Conservation (phyloP, 75 land plant species). For the Pseudotsuga menziesii region DNA sequence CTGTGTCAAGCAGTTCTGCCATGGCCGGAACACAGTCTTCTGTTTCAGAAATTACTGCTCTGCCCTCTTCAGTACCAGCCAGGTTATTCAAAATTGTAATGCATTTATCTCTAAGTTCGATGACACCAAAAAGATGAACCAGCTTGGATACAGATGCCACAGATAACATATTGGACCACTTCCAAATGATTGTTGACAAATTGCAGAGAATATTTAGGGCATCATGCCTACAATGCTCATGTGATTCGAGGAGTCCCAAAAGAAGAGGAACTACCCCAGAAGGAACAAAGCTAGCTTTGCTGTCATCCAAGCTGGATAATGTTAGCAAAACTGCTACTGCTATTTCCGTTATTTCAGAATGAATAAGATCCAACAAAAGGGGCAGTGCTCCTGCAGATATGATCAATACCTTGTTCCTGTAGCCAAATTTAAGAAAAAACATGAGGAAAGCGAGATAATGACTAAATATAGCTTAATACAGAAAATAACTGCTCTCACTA, state of each 20-base stretch:
- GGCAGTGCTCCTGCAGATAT: constrained; percentile 49
- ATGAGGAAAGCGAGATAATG: neutral
- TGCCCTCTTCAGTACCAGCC: constrained; percentile 41
- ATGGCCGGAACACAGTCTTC: constrained; percentile 61
- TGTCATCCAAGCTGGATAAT: constrained; percentile 34
- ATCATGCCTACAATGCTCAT: constrained; percentile 26
- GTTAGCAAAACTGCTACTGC: constrained; percentile 44
- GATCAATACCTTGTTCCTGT: constrained; percentile 41
- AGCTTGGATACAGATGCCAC: constrained; percentile 52
- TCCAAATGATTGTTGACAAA: constrained; percentile 37
- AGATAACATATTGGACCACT: constrained; percentile 31
- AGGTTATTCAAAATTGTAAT: constrained; percentile 49
- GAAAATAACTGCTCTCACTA: neutral
- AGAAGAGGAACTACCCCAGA: constrained; percentile 56
- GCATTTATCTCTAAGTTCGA: constrained; percentile 32
- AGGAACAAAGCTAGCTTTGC: constrained; percentile 35
- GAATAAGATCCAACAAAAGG: constrained; percentile 42
- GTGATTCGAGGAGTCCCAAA: constrained; percentile 43
- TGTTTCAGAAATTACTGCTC: constrained; percentile 40
- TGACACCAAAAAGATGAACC: constrained; percentile 40
- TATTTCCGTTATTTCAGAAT: constrained; percentile 40
- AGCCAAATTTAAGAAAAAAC: neutral
- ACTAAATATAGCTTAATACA: neutral
- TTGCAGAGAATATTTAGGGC: constrained; percentile 57
- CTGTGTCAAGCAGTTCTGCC: constrained; percentile 62